Base-by-base conservation (phyloP, 1,139 yeast species). In the Meyerozyma sp. region DNA sequence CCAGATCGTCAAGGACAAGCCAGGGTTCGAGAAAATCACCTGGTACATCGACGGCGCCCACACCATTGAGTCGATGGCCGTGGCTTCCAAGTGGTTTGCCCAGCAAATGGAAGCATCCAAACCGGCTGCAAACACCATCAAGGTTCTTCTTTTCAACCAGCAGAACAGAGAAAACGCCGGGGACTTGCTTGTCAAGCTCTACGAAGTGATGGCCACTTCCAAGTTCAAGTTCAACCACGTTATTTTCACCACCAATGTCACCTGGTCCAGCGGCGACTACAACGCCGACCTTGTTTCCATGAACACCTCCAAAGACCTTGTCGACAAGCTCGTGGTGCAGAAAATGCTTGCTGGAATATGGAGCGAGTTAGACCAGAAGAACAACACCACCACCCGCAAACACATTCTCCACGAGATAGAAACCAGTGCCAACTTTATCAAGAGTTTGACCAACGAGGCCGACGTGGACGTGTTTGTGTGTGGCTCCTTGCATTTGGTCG, bases 21-120 rank as follows among this genome's bases (percentile, higher is more conserved):
- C 62, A 4, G 68, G 68, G 10, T 75, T 66, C 39, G 70, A 69
- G 8, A 70, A 67, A 4, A 62, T 84, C 28, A 77, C 77, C 13
- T 93, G 96, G 95, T 82, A 70, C 53, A 68, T 93, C 11, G 99
- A 94, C 64, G 99, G 99, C 34, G 98, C 98, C 0, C 99, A 94
- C 56, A 94, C 98, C 0, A 67, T 77, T 37, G 98, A 93, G 57
- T 87, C 96, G 46, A 79, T 94, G 29, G 72, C 73, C 26, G 95
- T 82, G 13, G 87, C 97, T 0, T 77, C 93, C 0, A 66, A 66
- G 10, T 93, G 99, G 99, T 88, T 85, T 55, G 72, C 68, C 32
- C 55, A 66, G 25, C 60, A 53, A 16, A 60, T 63, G n/a, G 63
- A 59, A 6, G 50, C 60, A 2, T 10, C 20, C 11, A 44, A 42